Conservation (phyloP, 1,139 yeast species). For the Magnusiomyces suaveolens region DNA sequence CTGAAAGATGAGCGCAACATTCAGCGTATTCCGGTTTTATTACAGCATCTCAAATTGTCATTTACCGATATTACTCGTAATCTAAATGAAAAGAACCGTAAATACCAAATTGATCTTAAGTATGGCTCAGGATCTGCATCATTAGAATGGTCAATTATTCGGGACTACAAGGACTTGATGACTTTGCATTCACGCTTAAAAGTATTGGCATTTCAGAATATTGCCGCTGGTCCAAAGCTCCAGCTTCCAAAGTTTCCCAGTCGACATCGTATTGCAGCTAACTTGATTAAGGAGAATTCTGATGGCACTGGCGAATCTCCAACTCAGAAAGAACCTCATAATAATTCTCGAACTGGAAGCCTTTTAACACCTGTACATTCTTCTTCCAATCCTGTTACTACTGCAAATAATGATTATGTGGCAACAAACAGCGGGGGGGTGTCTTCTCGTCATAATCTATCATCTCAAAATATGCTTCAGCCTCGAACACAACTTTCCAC, state of each 20-base stretch:
- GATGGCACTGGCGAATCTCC: background rate
- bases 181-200: slow-evolving; percentile 60
- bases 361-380: background rate
- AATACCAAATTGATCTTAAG: slow-evolving; percentile 61
- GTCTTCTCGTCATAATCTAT: background rate
- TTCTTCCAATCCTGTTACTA: background rate
- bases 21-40: slow-evolving; percentile 69
- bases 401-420: background rate
- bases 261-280: slow-evolving; percentile 14
- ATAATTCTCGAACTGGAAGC: background rate
- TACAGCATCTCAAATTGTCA: slow-evolving; percentile 60
- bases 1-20: slow-evolving; percentile 69
- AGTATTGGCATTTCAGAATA: slow-evolving; percentile 39
- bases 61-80: slow-evolving; percentile 45
- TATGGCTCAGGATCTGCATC: slow-evolving; percentile 82
- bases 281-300: background rate
- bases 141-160: slow-evolving; percentile 70
- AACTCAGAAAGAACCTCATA: background rate
- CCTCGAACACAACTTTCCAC: slow-evolving; percentile 3
- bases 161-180: slow-evolving; percentile 61
- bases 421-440: background rate
- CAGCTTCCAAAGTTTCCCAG: slow-evolving; percentile 30
- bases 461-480: background rate
- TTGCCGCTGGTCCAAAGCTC: slow-evolving; percentile 14
- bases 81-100: slow-evolving; percentile 40